These are phyloP conservation scores for Gelatoporia subvermispora DNA, from an alignment of 768 basidiomycete genomes.

Conservation along the genomic window DNA sequence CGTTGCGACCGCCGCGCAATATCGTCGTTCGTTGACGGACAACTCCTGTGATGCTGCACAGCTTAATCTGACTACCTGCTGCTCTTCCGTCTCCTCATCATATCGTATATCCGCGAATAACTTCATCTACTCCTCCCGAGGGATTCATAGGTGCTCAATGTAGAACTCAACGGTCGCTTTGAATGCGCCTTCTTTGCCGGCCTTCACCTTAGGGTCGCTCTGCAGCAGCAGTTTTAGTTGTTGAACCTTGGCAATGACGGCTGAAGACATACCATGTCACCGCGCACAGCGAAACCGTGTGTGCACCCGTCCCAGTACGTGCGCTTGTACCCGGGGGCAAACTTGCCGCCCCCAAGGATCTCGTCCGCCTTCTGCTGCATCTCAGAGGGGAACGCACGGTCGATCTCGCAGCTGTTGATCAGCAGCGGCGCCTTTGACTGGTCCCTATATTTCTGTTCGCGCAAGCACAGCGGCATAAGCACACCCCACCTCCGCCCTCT, in stretches of 20 bases:
- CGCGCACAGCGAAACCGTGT: constrained; percentile 38
- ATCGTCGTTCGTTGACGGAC: too few relatives aligned
- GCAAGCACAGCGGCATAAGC: too few relatives aligned
- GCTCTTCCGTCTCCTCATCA: too few relatives aligned
- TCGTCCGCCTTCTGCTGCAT: constrained; percentile 30
- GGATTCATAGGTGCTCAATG: constrained; percentile 25
- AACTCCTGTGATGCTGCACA: too few relatives aligned
- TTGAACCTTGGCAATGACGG: background rate
- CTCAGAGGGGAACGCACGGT: constrained; percentile 29
- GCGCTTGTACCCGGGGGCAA: constrained; percentile 33
- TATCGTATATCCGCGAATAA: too few relatives aligned
- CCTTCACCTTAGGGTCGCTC: constrained; percentile 45
- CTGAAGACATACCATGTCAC: constrained; percentile 24
- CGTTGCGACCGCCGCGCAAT: too few relatives aligned
- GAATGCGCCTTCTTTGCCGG: constrained; percentile 62
- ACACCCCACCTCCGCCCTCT: background rate
- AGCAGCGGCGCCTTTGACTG: constrained; percentile 35
- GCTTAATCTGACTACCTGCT: too few relatives aligned
- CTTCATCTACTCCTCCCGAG: background rate
- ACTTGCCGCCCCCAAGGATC: constrained; percentile 35
- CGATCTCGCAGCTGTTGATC: constrained; percentile 36
- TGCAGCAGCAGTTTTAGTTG: constrained; percentile 1
- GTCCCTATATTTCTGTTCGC: constrained; percentile 27
- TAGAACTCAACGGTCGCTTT: constrained; percentile 52
- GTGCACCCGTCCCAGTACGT: constrained; percentile 26